Evolutionary conservation across 2,329 filamentous ascomycete species (phyloP).

Genomic region (Fusarium coicis): DNA sequence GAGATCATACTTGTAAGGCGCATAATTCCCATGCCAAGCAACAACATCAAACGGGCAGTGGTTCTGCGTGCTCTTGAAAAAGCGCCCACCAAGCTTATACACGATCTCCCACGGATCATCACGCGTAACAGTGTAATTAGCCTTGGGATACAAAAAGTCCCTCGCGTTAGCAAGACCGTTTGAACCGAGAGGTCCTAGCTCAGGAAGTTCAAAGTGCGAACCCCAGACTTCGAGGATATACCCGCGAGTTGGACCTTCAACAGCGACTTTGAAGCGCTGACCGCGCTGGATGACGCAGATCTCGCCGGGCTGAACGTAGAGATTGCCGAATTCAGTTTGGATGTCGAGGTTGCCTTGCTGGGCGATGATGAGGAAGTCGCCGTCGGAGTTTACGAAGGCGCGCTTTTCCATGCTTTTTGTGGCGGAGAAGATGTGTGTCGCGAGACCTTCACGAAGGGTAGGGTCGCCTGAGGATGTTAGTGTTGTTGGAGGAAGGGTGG

Average conservation of each 20-base stretch:
- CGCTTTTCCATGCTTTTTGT: constrained; percentile 58
- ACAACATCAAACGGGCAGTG: constrained; percentile 78
- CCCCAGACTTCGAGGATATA: constrained; percentile 76
- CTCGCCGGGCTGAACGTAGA: constrained; percentile 75
- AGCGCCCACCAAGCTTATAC: constrained; percentile 69
- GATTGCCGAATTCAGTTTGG: constrained; percentile 73
- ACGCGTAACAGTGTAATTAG: constrained; percentile 65
- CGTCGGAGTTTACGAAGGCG: constrained; percentile 68
- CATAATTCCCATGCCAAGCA: constrained; percentile 78
- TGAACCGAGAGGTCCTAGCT: constrained; percentile 73
- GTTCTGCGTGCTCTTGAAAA: constrained; percentile 69
- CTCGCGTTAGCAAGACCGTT: constrained; percentile 73
- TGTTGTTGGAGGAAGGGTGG: too few species aligned
- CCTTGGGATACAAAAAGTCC: constrained; percentile 73
- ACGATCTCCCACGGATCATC: constrained; percentile 66
- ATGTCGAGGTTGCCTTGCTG: constrained; percentile 74
- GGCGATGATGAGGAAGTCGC: constrained; percentile 73
- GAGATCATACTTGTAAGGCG: constrained; percentile 67
- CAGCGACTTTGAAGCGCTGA: constrained; percentile 56
- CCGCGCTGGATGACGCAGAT: constrained; percentile 74
- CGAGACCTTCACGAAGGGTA: constrained; percentile 59
- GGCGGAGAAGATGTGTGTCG: constrained; percentile 60
- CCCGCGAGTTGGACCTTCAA: constrained; percentile 68
- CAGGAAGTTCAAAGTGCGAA: constrained; percentile 71
- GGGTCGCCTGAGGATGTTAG: constrained; percentile 51